Evolutionary conservation across 495 filamentous ascomycete species (phyloP), one percentile per base, ranked within the genome.

Genomic region (Aspergillus avenaceus): DNA sequence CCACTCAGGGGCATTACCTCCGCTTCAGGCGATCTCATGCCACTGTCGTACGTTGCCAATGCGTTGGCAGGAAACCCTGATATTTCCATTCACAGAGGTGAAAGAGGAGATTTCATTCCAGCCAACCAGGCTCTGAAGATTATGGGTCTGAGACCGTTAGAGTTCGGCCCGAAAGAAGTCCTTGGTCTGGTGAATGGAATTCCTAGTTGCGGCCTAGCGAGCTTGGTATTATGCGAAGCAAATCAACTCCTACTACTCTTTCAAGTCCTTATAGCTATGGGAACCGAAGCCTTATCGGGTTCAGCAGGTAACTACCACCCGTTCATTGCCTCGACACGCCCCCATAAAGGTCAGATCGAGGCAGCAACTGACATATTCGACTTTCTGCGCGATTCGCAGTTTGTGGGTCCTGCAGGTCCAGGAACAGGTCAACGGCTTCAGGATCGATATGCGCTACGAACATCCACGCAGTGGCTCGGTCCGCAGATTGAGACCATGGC

Each of bases 141-240:
- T n/a, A n/a, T n/a, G n/a, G n/a, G n/a, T n/a, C n/a, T n/a, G n/a
- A n/a, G n/a, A n/a, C 43, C 55, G 12, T 47, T 40, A 32, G 51
- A 54, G 11, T 27, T 71, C 34, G 61, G 61, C 5, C 59, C 67
- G n/a, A 71, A 71, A 49, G 85, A 89, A 61, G 83, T 70, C 0
- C 75, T 88, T 3, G 84, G 75, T 8, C 56, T 89, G 16, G 69
- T 86, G 32, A 89, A 88, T 54, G 85, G 85, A 8, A 89, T 84
- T 1, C 78, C 84, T 4, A 79, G 77, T 24, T 73, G 74, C 22
- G 74, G 77, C 12, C 69, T 77, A 4, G 83, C 71, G 11, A 66
- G 69, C 12, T 60, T 87, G 13, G 80, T 71, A 4, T 54, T 86
- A 1, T 72, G 84, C 50, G 77, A 86, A 25, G 64, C 81, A 1